Conservation (phyloP, 257 asterid species). For the Forsythia viridissima region DNA sequence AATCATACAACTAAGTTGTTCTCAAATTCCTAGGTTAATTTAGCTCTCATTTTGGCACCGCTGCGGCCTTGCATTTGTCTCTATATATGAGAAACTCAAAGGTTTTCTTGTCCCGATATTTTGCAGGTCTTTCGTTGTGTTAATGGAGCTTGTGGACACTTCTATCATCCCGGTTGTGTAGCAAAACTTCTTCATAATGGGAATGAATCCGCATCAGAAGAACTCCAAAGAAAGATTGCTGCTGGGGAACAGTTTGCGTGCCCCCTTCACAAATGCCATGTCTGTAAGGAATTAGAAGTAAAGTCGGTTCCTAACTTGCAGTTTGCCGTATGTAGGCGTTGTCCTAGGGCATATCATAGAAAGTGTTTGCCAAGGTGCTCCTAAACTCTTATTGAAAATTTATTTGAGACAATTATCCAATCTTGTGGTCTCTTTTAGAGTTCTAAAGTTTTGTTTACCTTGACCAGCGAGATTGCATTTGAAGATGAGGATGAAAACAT, state of each 20-base stretch:
- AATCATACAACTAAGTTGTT: background rate
- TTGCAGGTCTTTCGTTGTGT: constrained; percentile 86
- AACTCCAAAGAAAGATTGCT: constrained; percentile 50
- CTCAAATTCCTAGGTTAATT: background rate
- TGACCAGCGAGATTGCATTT: constrained; percentile 57
- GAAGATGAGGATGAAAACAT: constrained; percentile 38
- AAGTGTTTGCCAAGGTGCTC: constrained; percentile 89
- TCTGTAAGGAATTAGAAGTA: constrained; percentile 69
- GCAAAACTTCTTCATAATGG: constrained; percentile 65
- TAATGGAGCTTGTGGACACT: constrained; percentile 86
- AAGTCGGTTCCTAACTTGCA: constrained; percentile 48
- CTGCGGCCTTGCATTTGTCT: background rate
- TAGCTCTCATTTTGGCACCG: background rate
- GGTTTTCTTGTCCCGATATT: constrained; percentile 13
- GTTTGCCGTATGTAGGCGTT: constrained; percentile 96
- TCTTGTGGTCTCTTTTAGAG: background rate
- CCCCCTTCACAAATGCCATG: constrained; percentile 74
- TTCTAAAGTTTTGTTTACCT: constrained; percentile 19
- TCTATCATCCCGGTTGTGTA: constrained; percentile 85
- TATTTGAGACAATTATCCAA: constrained; percentile 5
- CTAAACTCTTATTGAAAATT: constrained; percentile 14
- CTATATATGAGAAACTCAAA: background rate
- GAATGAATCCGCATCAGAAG: constrained; percentile 49
- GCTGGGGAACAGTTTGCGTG: constrained; percentile 79
- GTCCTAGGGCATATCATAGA: constrained; percentile 90